A percentile compares a stretch with the other conserved stretches of the same genome.
Evolutionary conservation across 257 asterid species (phyloP).

Genomic region (Asclepias syriaca): DNA sequence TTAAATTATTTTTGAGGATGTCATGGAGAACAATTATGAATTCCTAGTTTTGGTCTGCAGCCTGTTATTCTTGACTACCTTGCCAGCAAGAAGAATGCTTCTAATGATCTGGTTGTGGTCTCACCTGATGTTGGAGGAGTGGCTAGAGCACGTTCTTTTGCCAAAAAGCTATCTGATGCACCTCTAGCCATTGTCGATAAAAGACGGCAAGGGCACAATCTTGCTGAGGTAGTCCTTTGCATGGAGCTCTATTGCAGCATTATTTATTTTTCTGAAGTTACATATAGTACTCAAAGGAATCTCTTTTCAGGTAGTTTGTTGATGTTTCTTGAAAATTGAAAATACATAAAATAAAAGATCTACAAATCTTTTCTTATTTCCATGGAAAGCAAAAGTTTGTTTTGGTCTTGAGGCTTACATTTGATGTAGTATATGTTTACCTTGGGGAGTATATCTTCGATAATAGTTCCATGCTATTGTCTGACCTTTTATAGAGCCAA

Average conservation of each 20-base stretch:
- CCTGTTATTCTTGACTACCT: constrained; percentile 95
- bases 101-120: constrained; percentile 83
- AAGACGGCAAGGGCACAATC: constrained; percentile 83
- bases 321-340: background rate
- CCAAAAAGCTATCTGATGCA: constrained; percentile 90
- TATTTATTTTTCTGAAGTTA: background rate
- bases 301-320: too few species aligned
- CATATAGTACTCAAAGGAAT: background rate
- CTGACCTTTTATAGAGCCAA: background rate
- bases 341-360: background rate
- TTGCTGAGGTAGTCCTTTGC: constrained; percentile 63
- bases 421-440: background rate
- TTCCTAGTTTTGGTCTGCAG: constrained; percentile 30
- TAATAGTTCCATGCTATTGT: background rate
- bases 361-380: background rate
- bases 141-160: constrained; percentile 93
- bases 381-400: background rate
- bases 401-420: background rate
- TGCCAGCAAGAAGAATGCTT: constrained; percentile 78
- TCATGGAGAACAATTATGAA: background rate
- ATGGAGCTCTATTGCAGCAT: constrained; percentile 11
- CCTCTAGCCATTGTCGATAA: constrained; percentile 95
- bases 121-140: constrained; percentile 98
- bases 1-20: background rate
- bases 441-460: background rate